Evolutionary conservation across 345 rosid genomes (phyloP).

Genomic region (Rhizophora mangle): DNA sequence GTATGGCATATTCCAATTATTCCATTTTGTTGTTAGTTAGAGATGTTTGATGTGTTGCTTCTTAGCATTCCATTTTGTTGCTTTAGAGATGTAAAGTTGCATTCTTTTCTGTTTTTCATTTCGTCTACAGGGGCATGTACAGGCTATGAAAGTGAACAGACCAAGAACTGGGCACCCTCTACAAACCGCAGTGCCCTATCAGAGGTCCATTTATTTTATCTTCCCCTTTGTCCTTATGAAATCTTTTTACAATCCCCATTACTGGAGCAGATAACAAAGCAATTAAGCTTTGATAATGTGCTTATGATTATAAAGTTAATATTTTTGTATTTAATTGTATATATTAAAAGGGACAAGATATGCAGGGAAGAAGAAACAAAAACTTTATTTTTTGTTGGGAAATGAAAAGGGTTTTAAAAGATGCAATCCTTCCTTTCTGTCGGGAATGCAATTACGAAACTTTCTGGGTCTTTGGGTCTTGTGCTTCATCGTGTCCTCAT

Average conservation of each 20-base stretch:
- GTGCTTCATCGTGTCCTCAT: conserved; percentile 28
- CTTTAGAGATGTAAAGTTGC: conserved; percentile 33
- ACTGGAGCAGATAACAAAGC: neutral
- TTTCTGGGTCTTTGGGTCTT: conserved; percentile 33
- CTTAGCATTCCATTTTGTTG: conserved; percentile 25
- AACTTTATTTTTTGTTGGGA: conserved; percentile 51
- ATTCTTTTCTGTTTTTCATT: conserved; percentile 37
- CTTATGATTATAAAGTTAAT: neutral
- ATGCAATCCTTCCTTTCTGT: conserved; percentile 90
- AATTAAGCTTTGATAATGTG: conserved; percentile 20
- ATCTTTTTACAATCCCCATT: conserved; percentile 4
- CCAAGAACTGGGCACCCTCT: conserved; percentile 61
- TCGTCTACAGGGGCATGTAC: conserved; percentile 45
- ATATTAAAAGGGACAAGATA: conserved; percentile 3
- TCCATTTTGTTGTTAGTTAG: conserved; percentile 21
- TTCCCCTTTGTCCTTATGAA: conserved; percentile 9
- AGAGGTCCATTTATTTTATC: conserved; percentile 47
- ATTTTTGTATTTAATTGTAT: neutral
- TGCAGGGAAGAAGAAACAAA: conserved; percentile 26
- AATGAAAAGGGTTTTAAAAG: conserved; percentile 52
- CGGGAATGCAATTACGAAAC: conserved; percentile 70
- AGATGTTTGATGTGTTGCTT: conserved; percentile 10
- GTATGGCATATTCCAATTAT: conserved; percentile 10
- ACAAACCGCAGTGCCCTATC: conserved; percentile 62
- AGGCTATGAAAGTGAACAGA: conserved; percentile 60